These are phyloP conservation scores for Erigeron philadelphicus DNA, from an alignment of 140 eudicot genomes.

Conservation along the genomic window DNA sequence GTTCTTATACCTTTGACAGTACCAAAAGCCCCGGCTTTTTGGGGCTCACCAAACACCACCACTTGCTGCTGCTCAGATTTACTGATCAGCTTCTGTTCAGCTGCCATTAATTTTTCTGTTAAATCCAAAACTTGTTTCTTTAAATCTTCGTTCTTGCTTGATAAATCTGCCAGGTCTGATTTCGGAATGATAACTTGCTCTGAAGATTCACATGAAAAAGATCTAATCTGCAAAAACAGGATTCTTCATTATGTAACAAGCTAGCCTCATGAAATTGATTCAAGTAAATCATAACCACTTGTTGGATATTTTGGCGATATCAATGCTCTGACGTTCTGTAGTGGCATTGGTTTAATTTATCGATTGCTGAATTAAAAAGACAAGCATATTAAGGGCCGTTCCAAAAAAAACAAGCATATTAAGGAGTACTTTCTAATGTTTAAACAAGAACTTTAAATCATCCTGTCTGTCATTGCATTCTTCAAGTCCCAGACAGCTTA, in stretches of 20 bases:
- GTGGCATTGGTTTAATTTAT: no score
- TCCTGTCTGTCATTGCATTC: neutral
- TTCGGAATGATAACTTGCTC: slow-evolving; percentile 49
- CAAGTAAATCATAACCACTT: neutral
- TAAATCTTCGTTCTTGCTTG: slow-evolving; percentile 40
- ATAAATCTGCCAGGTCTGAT: slow-evolving; percentile 44
- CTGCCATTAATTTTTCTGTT: slow-evolving; percentile 46
- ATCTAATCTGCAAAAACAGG: slow-evolving; percentile 36
- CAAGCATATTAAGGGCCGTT: neutral
- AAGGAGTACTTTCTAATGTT: neutral
- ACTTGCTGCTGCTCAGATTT: slow-evolving; percentile 57
- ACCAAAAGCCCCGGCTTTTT: slow-evolving; percentile 80
- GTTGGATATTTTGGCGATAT: no score
- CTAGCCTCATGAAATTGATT: neutral
- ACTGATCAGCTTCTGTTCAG: slow-evolving; percentile 59
- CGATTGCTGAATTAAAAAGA: neutral
- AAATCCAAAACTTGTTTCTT: slow-evolving; percentile 61
- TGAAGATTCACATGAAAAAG: slow-evolving; percentile 52
- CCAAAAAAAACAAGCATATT: no score
- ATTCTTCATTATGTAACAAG: slow-evolving; percentile 16
- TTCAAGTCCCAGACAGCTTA: no score
- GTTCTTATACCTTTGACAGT: slow-evolving; percentile 74
- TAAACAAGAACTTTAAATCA: neutral
- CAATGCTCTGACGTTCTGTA: no score
- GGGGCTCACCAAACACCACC: slow-evolving; percentile 41